A percentile compares a stretch with the other conserved stretches of the same genome.
phyloP scores from a whole-genome alignment of 176 grass and related monocot species.

The Phyllostachys edulis region DNA sequence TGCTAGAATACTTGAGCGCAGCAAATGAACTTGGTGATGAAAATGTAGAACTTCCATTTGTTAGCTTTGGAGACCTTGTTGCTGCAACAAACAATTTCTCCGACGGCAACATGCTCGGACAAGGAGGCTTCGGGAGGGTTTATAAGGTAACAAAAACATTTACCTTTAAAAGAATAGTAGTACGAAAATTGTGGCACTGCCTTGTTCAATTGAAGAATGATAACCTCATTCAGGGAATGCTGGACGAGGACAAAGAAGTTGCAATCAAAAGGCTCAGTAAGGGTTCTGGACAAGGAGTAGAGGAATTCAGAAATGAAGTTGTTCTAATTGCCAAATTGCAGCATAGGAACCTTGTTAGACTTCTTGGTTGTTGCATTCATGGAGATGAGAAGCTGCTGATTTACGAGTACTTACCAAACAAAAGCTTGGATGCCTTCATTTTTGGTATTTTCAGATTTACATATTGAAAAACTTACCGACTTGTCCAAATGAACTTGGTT shows the following conservation, averaged over 20 bases:
- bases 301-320: conserved; percentile 50
- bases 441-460: conserved; percentile 16
- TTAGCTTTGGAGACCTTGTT: conserved; percentile 40
- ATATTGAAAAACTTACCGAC: not conserved
- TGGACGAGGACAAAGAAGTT: conserved; percentile 33
- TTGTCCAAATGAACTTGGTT: not conserved
- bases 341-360: conserved; percentile 45
- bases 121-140: conserved; percentile 58
- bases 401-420: conserved; percentile 43
- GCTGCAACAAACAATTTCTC: conserved; percentile 52
- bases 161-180: not conserved
- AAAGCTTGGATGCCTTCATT: conserved; percentile 42
- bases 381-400: conserved; percentile 52
- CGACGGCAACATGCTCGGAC: conserved; percentile 33
- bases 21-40: not conserved
- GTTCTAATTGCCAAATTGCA: conserved; percentile 49
- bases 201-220: not conserved
- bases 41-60: conserved; percentile 38
- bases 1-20: not conserved
- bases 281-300: conserved; percentile 47
- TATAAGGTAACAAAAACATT: conserved; percentile 32
- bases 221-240: conserved; percentile 2
- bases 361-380: conserved; percentile 48
- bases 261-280: conserved; percentile 50
- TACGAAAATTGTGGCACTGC: too few relatives aligned